Conservation (phyloP, 768 basidiomycete species). For the Leccinellum rugosiceps region DNA sequence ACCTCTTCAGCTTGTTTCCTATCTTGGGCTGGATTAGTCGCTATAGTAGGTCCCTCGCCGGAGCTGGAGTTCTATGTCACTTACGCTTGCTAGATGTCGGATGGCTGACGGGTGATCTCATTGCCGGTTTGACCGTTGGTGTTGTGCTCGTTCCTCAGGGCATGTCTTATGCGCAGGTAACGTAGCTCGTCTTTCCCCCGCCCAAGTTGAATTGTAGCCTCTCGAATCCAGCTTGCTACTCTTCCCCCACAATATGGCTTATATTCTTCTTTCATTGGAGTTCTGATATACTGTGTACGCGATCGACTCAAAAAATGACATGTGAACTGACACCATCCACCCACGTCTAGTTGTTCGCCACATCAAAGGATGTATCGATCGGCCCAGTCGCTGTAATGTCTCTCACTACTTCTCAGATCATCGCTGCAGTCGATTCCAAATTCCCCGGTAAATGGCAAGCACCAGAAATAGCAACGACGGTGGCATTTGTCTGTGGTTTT, state of each 20-base stretch:
- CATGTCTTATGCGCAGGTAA: not conserved
- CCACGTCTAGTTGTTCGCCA: not conserved
- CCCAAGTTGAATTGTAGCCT: not conserved
- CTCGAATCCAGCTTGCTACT: not conserved
- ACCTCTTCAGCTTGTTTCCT: not conserved
- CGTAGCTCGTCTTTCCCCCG: not conserved
- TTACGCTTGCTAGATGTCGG: not conserved
- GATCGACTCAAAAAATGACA: not conserved
- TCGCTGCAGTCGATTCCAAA: not conserved
- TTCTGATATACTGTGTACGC: not conserved
- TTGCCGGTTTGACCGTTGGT: not conserved
- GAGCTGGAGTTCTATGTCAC: not conserved
- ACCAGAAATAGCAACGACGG: not conserved
- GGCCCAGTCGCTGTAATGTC: not conserved
- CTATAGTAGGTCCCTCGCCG: not conserved
- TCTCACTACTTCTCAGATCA: not conserved
- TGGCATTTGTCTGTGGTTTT: not conserved
- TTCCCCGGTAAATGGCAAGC: not conserved
- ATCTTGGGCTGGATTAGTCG: not conserved
- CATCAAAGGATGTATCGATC: not conserved
- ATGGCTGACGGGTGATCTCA: not conserved
- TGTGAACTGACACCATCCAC: not conserved
- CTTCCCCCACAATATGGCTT: not conserved
- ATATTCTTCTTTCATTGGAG: not conserved
- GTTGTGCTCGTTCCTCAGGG: not conserved